Percentiles rank a stretch among this genome's conserved stretches.
Evolutionary conservation across 2,329 filamentous ascomycete species (phyloP).

Genomic region (Botryotinia convoluta): DNA sequence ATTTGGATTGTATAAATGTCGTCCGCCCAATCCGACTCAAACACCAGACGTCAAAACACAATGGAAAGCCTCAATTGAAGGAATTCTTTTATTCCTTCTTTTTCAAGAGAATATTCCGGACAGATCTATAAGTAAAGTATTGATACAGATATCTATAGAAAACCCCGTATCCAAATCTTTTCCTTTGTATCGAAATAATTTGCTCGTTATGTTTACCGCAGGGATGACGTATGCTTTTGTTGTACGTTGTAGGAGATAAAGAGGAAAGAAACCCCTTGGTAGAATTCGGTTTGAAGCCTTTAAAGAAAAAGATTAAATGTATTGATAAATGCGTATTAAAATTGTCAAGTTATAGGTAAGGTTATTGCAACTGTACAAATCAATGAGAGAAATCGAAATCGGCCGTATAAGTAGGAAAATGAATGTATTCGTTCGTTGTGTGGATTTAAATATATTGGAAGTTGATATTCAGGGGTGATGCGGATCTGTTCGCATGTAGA

Average conservation of each 20-base stretch:
- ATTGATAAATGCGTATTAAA: background rate
- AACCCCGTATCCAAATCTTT: background rate
- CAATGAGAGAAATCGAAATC: background rate
- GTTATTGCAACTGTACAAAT: background rate
- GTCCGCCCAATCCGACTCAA: background rate
- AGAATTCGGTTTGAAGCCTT: background rate
- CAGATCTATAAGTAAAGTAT: background rate
- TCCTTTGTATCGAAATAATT: background rate
- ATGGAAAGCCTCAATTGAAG: background rate
- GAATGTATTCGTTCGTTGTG: background rate
- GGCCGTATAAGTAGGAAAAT: background rate
- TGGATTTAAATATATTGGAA: background rate
- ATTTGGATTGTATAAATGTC: background rate
- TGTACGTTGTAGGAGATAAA: background rate
- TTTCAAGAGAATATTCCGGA: background rate
- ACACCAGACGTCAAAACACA: background rate
- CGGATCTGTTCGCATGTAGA: background rate
- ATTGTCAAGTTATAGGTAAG: background rate
- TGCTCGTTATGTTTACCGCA: background rate
- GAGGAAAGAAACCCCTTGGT: background rate
- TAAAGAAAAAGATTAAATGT: background rate
- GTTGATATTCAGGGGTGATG: background rate
- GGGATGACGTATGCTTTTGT: constrained; percentile 16
- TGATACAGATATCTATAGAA: background rate
- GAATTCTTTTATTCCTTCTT: background rate